Percentiles rank a stretch among this genome's conserved stretches.
Conservation (phyloP, 2,329 filamentous ascomycete species). For the Parafenestella ontariensis region DNA sequence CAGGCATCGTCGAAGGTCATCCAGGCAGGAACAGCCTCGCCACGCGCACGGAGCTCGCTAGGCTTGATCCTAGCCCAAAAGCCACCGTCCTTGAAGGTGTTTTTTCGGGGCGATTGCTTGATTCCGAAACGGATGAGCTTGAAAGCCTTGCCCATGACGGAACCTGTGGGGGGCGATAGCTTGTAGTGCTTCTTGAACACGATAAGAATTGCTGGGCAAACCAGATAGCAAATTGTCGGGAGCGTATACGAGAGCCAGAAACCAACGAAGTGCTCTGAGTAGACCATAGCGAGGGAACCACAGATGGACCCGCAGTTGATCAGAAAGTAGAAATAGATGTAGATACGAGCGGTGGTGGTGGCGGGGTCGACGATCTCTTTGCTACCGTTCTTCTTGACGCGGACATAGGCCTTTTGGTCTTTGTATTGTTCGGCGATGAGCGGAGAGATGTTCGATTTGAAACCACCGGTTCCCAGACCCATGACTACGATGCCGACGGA, state of each 20-base stretch:
- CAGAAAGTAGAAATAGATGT: slow-evolving; percentile 44
- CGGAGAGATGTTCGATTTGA: slow-evolving; percentile 70
- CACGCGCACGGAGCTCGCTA: slow-evolving; percentile 44
- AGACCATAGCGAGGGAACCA: slow-evolving; percentile 48
- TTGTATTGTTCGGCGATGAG: slow-evolving; percentile 66
- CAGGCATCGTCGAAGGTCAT: slow-evolving; percentile 83
- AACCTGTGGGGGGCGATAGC: slow-evolving; percentile 71
- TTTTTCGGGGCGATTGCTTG: slow-evolving; percentile 30
- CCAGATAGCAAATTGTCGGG: slow-evolving; percentile 69
- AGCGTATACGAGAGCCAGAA: slow-evolving; percentile 77
- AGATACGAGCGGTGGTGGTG: slow-evolving; percentile 72
- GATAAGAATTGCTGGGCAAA: slow-evolving; percentile 64
- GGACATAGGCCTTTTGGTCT: slow-evolving; percentile 37
- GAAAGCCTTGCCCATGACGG: slow-evolving; percentile 72
- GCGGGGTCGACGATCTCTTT: slow-evolving; percentile 72
- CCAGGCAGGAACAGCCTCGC: slow-evolving; percentile 65
- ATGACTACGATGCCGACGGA: slow-evolving; percentile 67
- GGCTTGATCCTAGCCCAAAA: slow-evolving; percentile 73
- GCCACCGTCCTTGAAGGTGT: slow-evolving; percentile 28
- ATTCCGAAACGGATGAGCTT: slow-evolving; percentile 62
- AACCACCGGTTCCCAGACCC: slow-evolving; percentile 71
- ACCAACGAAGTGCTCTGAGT: slow-evolving; percentile 60
- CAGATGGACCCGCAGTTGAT: slow-evolving; percentile 50
- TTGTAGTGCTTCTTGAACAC: slow-evolving; percentile 71
- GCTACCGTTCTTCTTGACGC: no score